A percentile compares a stretch with the other conserved stretches of the same genome.
Conservation (phyloP, 164 flowering plant genomes). For the Euptelea pleiosperma region DNA sequence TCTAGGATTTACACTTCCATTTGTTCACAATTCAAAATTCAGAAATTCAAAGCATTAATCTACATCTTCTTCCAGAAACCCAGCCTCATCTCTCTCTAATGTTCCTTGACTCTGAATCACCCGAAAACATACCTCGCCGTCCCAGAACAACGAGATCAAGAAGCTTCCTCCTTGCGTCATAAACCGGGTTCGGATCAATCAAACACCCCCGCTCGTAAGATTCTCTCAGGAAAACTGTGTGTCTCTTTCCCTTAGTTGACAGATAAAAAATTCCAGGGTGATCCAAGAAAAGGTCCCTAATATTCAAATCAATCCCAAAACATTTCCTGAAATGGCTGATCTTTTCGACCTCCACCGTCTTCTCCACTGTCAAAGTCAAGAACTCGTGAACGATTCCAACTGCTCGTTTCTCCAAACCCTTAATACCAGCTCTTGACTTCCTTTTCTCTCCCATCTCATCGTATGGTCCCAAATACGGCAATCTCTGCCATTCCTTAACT, state of each 20-base stretch:
- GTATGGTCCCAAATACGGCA: conserved; percentile 77
- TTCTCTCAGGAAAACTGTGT: conserved; percentile 79
- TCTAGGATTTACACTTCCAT: background rate
- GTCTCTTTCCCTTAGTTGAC: conserved; percentile 76
- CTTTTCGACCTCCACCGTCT: conserved; percentile 94
- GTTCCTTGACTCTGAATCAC: background rate
- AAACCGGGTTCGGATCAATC: conserved; percentile 73
- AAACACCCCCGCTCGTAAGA: conserved; percentile 75
- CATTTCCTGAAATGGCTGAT: conserved; percentile 88
- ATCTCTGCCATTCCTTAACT: conserved; percentile 77
- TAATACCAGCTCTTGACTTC: conserved; percentile 40
- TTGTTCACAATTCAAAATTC: background rate
- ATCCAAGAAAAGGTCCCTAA: conserved; percentile 84
- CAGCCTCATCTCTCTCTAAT: conserved; percentile 1
- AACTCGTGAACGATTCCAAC: conserved; percentile 86
- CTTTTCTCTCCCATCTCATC: conserved; percentile 39
- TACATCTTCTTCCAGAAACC: conserved; percentile 7
- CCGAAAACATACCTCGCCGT: conserved; percentile 40
- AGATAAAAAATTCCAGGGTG: conserved; percentile 89
- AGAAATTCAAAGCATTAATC: conserved; percentile 2
- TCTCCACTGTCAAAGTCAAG: conserved; percentile 72
- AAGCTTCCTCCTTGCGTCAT: conserved; percentile 70
- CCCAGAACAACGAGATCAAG: conserved; percentile 75
- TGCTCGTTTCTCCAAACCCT: conserved; percentile 70
- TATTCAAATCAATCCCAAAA: conserved; percentile 78